Evolutionary conservation across 2,329 filamentous ascomycete genomes (phyloP), one percentile per base, ranked within the genome.

Genomic region (Fusarium torulosum): DNA sequence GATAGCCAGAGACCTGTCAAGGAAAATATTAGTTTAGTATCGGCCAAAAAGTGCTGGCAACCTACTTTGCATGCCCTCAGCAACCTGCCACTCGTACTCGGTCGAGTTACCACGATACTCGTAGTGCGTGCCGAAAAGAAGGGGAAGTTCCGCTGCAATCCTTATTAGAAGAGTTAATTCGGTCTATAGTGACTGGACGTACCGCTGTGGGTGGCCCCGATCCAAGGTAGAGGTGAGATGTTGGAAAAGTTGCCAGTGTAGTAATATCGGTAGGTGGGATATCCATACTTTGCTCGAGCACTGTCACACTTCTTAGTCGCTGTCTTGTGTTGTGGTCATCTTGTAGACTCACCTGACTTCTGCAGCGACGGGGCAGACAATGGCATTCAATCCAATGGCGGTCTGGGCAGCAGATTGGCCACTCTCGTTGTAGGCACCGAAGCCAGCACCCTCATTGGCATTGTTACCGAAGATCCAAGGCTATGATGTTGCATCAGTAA

Each of bases 381-480:
- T 61, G 4, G 56, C 58, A 15, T 29, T 29, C 4, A 53, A 23
- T 1, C 58, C 58, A 14, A 61, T 61, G 1, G 56, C 23, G 3
- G 35, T 42, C 9, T 61, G 58, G 4, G 58, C 27, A 21, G 46
- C 21, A 7, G 56, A 53, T n/a, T 31, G 19, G 0, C 56, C 56
- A 11, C 23, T 61, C 5, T 41, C 23, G 2, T 62, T 38, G 1
- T 35, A 62, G 9, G 59, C 27, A 2, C 59, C 59, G 1, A 62
- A 62, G 3, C 66, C 42, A 57, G 67, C 41, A 23, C 60, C 11
- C 63, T 69, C 50, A 27, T 69, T 7, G 37, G 60, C 20, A 57
- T 70, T 43, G n/a, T 61, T 61, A 3, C 58, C 58, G 31, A 61
- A 61, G 6, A 61, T 61, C 56, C 58, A 61, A 6, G 58, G 58